A percentile compares a stretch with the other conserved stretches of the same genome.
phyloP scores from a whole-genome alignment of 2,329 filamentous ascomycete genomes.

The Talaromyces sp. region DNA sequence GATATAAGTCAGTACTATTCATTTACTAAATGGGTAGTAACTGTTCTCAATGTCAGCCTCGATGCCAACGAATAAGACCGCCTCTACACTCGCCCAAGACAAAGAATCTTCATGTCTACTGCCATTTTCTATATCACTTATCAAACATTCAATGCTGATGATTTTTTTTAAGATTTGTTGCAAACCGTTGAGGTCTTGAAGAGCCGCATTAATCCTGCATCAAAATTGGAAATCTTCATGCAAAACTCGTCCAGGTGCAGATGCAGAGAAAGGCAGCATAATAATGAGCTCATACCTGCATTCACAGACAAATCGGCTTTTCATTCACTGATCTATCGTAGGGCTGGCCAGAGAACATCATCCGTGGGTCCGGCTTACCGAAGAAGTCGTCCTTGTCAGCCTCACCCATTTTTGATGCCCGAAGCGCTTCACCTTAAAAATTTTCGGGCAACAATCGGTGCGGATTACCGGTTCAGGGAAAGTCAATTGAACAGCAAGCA shows the following conservation, averaged over 20 bases:
- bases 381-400: background rate
- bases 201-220: background rate
- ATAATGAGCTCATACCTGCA: background rate
- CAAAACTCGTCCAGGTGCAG: background rate
- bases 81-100: background rate
- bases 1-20: background rate
- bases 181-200: background rate
- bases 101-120: background rate
- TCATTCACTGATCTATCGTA: background rate
- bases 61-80: background rate
- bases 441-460: slow-evolving; percentile 10
- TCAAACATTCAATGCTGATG: background rate
- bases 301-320: background rate
- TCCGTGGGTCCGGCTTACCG: slow-evolving; percentile 7
- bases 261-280: background rate
- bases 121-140: background rate
- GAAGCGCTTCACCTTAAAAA: slow-evolving; percentile 13
- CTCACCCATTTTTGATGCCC: slow-evolving; percentile 13
- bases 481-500: background rate
- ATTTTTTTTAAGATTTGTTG: too few species aligned
- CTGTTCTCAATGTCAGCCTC: background rate
- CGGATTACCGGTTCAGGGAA: background rate
- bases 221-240: background rate
- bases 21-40: background rate
- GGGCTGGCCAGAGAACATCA: slow-evolving; percentile 10